Evolutionary conservation across 148 eudicot genomes (phyloP).

Genomic region (Chenopodium album): DNA sequence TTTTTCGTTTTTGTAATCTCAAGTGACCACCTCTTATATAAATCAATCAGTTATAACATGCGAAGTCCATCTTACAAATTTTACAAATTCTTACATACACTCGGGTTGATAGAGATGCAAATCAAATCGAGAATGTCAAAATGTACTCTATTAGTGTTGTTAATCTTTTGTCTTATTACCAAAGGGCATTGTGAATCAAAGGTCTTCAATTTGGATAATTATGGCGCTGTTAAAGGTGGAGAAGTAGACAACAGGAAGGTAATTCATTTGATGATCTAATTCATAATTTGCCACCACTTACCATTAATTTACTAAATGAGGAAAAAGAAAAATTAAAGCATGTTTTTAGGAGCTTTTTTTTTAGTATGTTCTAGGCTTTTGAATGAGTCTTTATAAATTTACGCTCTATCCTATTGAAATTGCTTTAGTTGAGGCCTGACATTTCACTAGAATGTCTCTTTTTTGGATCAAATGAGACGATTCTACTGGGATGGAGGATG

Average conservation of each 20-base stretch:
- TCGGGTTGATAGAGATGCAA: background rate
- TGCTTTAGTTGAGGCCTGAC: too few species aligned
- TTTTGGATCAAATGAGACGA: too few species aligned
- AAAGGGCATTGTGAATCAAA: slow-evolving; percentile 29
- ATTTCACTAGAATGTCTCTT: too few species aligned
- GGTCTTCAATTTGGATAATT: slow-evolving; percentile 30
- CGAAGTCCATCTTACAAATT: too few species aligned
- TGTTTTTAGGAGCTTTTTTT: background rate
- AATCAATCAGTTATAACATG: background rate
- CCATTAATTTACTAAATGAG: too few species aligned
- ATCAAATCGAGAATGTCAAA: background rate
- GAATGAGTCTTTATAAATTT: too few species aligned
- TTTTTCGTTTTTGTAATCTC: background rate
- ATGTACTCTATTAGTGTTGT: background rate
- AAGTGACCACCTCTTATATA: background rate
- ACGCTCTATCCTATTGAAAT: too few species aligned
- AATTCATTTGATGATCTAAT: slow-evolving; percentile 3
- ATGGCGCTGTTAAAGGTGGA: slow-evolving; percentile 32
- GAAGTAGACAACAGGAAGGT: slow-evolving; percentile 24
- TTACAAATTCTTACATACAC: too few species aligned
- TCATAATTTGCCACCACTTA: background rate
- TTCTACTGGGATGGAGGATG: too few species aligned
- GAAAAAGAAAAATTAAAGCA: background rate
- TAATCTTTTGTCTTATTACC: slow-evolving; percentile 15
- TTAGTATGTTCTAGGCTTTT: background rate